Evolutionary conservation across 1,284 basidiomycete species (phyloP).

Genomic region (Trametes polyzona): DNA sequence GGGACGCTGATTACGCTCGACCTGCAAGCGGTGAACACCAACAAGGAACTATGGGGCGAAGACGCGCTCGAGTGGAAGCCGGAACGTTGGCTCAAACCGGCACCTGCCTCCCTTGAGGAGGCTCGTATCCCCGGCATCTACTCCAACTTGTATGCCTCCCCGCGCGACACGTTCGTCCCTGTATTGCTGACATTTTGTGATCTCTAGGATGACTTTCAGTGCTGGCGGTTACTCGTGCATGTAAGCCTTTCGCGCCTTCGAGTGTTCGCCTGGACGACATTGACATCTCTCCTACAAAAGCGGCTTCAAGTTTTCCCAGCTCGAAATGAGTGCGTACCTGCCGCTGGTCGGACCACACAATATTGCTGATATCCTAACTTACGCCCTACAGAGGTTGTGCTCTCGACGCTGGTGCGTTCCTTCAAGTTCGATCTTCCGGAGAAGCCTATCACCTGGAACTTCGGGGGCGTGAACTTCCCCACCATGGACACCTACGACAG

Average conservation of each 20-base stretch:
- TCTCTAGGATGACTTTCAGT: conserved; percentile 37
- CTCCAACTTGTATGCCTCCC: neutral
- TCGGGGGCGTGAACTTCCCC: neutral
- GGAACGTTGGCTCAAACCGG: conserved; percentile 5
- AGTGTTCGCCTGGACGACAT: neutral
- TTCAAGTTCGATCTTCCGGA: conserved; percentile 9
- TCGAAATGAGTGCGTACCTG: conserved; percentile 15
- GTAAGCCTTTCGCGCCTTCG: conserved; percentile 16
- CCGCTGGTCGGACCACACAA: neutral
- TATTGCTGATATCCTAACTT: neutral
- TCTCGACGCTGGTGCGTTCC: neutral
- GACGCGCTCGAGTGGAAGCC: conserved; percentile 8
- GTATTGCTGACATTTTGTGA: neutral
- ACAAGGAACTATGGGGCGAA: conserved; percentile 8
- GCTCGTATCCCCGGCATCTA: conserved; percentile 7
- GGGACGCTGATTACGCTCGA: neutral
- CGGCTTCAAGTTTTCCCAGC: conserved; percentile 17
- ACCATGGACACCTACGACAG: conserved; percentile 3
- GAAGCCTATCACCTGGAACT: conserved; percentile 13
- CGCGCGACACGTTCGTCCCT: neutral
- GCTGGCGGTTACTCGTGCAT: conserved; percentile 37
- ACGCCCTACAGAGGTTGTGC: conserved; percentile 15
- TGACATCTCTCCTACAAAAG: neutral
- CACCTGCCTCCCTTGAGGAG: neutral
- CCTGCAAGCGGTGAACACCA: neutral